Percentiles rank a stretch among this genome's conserved stretches.
Conservation (phyloP, 129 eudicot genomes). For the Chrysanthemum makinoi region DNA sequence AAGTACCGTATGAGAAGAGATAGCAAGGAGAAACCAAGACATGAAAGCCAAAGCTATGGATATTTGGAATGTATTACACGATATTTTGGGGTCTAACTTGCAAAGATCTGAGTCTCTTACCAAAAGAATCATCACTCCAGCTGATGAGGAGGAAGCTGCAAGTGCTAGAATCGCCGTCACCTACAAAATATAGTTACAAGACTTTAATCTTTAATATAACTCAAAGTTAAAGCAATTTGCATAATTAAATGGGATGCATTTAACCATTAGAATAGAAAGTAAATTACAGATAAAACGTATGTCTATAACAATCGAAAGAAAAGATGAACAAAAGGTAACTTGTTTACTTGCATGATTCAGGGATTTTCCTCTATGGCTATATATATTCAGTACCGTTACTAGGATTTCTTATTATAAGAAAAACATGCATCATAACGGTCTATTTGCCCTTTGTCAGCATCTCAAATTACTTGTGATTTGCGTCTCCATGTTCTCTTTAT, state of each 20-base stretch:
- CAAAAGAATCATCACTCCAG: conserved; percentile 68
- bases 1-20: conserved; percentile 64
- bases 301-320: neutral
- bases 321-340: neutral
- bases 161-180: conserved; percentile 76
- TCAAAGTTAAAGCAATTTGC: neutral
- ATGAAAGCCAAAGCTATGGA: conserved; percentile 68
- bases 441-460: neutral
- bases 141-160: conserved; percentile 82
- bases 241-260: neutral
- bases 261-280: neutral
- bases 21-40: conserved; percentile 73
- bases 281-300: neutral
- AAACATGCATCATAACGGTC: neutral
- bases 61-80: conserved; percentile 60
- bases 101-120: conserved; percentile 52
- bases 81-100: conserved; percentile 30
- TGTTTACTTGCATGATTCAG: neutral
- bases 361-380: neutral
- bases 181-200: conserved; percentile 31
- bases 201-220: neutral
- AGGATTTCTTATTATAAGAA: too few species aligned
- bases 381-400: neutral
- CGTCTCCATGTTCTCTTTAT: conserved; percentile 4
- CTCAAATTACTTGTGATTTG: neutral